Percentiles rank a stretch among this genome's conserved stretches.
Conservation (phyloP, 306 rosid genomes). For the Cucumis hystrix region DNA sequence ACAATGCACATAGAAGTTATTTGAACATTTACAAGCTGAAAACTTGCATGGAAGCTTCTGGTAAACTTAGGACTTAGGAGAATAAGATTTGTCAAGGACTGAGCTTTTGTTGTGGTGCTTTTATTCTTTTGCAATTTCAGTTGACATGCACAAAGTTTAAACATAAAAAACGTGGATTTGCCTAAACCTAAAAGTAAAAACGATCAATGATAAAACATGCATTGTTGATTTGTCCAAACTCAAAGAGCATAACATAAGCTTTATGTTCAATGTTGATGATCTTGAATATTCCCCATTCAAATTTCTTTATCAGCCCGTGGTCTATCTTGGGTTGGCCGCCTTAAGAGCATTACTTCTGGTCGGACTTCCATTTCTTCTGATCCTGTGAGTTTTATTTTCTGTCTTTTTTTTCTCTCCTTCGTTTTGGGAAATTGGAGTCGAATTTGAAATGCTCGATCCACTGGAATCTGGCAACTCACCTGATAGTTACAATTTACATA, state of each 20-base stretch:
- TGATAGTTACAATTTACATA: neutral
- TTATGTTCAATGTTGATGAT: neutral
- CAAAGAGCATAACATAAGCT: neutral
- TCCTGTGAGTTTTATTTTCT: constrained; percentile 40
- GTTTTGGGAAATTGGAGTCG: neutral
- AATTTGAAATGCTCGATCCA: neutral
- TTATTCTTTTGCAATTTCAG: neutral
- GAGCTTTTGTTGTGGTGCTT: neutral
- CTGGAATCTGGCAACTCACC: neutral
- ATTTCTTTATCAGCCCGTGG: neutral
- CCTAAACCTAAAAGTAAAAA: neutral
- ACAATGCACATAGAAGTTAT: neutral
- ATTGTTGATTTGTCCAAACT: neutral
- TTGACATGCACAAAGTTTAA: neutral
- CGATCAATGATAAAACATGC: neutral
- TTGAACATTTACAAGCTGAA: neutral
- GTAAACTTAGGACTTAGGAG: neutral
- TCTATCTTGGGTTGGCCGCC: constrained; percentile 27
- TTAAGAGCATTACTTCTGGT: constrained; percentile 97
- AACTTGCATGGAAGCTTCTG: neutral
- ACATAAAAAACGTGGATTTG: neutral
- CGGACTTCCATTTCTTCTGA: constrained; percentile 84
- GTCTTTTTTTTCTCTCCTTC: no score
- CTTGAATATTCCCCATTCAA: neutral
- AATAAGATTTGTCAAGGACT: neutral